These are phyloP conservation scores for Triangularia verruculosa DNA, from an alignment of 2,329 filamentous ascomycete species.

Conservation along the genomic window DNA sequence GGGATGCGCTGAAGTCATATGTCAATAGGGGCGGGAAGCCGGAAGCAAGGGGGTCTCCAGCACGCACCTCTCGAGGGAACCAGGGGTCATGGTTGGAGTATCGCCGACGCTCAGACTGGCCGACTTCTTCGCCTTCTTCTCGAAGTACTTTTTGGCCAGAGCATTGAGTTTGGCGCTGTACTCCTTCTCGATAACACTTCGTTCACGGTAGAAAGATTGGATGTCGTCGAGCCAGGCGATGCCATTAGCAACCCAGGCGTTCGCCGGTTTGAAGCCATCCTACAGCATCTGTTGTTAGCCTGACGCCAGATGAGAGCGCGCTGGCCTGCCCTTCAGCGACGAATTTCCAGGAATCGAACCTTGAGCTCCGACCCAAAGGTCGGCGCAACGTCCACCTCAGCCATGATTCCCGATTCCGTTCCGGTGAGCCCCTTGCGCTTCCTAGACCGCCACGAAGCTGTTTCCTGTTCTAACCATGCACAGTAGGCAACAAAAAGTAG, in stretches of 20 bases:
- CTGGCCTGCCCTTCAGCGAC: slow-evolving; percentile 22
- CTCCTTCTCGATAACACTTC: slow-evolving; percentile 92
- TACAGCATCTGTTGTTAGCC: slow-evolving; percentile 38
- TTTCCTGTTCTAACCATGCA: slow-evolving; percentile 23
- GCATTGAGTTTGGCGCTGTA: slow-evolving; percentile 85
- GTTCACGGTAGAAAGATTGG: slow-evolving; percentile 94
- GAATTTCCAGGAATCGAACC: slow-evolving; percentile 49
- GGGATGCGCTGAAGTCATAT: slow-evolving; percentile 63
- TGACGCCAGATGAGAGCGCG: background rate
- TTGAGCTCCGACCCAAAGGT: slow-evolving; percentile 94
- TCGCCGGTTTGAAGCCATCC: slow-evolving; percentile 97
- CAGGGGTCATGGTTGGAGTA: slow-evolving; percentile 86
- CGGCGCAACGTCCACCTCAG: slow-evolving; percentile 76
- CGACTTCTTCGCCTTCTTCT: slow-evolving; percentile 87
- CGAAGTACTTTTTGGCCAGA: slow-evolving; percentile 93
- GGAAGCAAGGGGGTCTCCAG: slow-evolving; percentile 5
- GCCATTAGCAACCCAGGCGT: slow-evolving; percentile 83
- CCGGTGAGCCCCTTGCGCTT: slow-evolving; percentile 18
- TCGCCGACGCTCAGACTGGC: slow-evolving; percentile 89
- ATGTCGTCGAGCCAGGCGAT: slow-evolving; percentile 96
- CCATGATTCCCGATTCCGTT: slow-evolving; percentile 52
- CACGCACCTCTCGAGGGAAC: slow-evolving; percentile 78
- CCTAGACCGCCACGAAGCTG: slow-evolving; percentile 2
- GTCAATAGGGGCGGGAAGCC: background rate
- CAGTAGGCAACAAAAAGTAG: background rate